phyloP scores from a whole-genome alignment of 805 yeast genomes.

The Spathaspora girioi region DNA sequence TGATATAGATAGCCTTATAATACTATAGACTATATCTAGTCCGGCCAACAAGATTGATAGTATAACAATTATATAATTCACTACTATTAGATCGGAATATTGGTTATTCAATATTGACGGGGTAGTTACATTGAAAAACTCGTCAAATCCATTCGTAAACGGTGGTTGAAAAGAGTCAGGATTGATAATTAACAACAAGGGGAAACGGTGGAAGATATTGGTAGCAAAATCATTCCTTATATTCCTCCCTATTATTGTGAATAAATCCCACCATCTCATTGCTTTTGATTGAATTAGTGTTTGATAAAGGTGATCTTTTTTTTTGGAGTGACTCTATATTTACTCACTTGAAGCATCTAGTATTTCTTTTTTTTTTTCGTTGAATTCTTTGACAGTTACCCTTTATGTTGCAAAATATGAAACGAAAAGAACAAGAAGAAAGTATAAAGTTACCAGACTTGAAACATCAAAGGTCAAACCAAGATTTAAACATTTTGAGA shows the following conservation, averaged over 20 bases:
- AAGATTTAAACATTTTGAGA: not conserved
- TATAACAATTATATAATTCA: slow-evolving; percentile 2
- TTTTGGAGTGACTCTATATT: not conserved
- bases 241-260: slow-evolving; percentile 2
- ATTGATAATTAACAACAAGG: slow-evolving; percentile 14
- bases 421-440: not conserved
- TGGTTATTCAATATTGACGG: slow-evolving; percentile 1
- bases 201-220: slow-evolving; percentile 9
- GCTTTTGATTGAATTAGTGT: not conserved
- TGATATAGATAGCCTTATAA: slow-evolving; percentile 13
- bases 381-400: not conserved
- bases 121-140: slow-evolving; percentile 8
- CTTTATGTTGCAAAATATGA: not conserved
- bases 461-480: not conserved
- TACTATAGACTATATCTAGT: slow-evolving; percentile 16
- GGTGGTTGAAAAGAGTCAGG: slow-evolving; percentile 26
- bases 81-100: slow-evolving; percentile 1
- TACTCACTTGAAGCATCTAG: not conserved
- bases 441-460: not conserved
- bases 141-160: slow-evolving; percentile 16
- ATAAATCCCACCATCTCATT: slow-evolving; percentile 5
- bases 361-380: not conserved
- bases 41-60: slow-evolving; percentile 9
- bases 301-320: not conserved
- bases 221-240: slow-evolving; percentile 7